Evolutionary conservation across 176 grass and related monocot genomes (phyloP), one percentile per base, ranked within the genome.

Genomic region (Paspalum vaginatum): DNA sequence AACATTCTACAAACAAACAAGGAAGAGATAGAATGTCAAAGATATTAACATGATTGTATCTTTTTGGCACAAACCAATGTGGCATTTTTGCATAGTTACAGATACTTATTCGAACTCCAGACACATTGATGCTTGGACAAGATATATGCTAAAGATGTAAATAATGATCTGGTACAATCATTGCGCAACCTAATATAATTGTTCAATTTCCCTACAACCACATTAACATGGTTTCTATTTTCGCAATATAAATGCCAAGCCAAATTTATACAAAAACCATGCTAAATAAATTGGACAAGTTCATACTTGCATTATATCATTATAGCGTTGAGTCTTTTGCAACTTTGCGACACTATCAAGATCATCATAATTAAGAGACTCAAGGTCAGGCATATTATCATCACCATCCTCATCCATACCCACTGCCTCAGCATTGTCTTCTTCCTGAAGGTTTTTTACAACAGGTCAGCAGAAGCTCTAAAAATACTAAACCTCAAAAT

Each of bases 291-390:
- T 41, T 58, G 18, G 37, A 2, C 22, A 45, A 61, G 44, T 77
- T 52, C 89, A 62, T 85, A 94, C 89, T 76, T 87, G 95, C 54
- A 95, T 91, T 62, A 95, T 94, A 66, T 91, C 86, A 76, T 47
- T 89, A 70, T 93, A 98, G 64, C 79, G 84, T 65, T 91, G 90
- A 61, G 88, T 72, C 78, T 87, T 94, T 77, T 98, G 88, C 79
- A 94, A 81, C 61, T 98, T 98, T 73, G 94, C 94, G 60, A 97
- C 87, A 55, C 86, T 91, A 58, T 98, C 81, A 43, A 98, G 90
- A 80, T 93, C 91, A 32, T 97, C 94, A 76, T 92, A 98, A 72
- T 94, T 94, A 58, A 94, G 90, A 77, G 91, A 86, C 53, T 86
- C 87, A 32, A 94, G 87, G 44, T 94, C 92, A 76, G 88, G 88